phyloP scores from a whole-genome alignment of 2,329 filamentous ascomycete species.

The Phaeomoniella chlamydospora region DNA sequence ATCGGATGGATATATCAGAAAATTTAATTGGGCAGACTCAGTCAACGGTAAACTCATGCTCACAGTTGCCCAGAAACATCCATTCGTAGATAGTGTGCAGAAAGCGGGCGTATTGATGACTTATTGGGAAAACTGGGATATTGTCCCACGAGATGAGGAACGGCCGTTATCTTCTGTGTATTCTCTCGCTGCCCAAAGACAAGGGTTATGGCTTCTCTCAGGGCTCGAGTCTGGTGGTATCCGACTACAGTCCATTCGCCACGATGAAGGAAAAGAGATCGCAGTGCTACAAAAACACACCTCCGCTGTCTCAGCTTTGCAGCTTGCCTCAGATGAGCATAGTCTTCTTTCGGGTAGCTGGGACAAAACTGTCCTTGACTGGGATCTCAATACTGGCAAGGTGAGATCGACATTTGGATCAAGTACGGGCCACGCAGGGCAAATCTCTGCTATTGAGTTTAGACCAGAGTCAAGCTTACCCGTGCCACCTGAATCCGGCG shows the following conservation, averaged over 20 bases:
- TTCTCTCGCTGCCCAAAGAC: slow-evolving; percentile 77
- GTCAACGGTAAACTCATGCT: slow-evolving; percentile 88
- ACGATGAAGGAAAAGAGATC: slow-evolving; percentile 88
- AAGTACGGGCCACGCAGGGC: slow-evolving; percentile 59
- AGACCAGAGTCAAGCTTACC: slow-evolving; percentile 62
- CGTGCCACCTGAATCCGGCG: slow-evolving; percentile 57
- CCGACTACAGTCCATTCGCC: slow-evolving; percentile 81
- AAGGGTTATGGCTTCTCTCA: slow-evolving; percentile 81
- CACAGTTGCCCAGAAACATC: slow-evolving; percentile 89
- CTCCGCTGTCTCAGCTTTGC: slow-evolving; percentile 81
- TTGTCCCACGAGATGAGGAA: slow-evolving; percentile 34
- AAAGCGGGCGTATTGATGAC: slow-evolving; percentile 90
- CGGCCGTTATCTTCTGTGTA: slow-evolving; percentile 76
- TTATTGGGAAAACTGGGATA: slow-evolving; percentile 97
- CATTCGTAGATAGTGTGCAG: slow-evolving; percentile 92
- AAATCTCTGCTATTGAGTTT: slow-evolving; percentile 79
- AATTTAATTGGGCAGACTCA: slow-evolving; percentile 89
- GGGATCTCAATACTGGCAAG: slow-evolving; percentile 82
- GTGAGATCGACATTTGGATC: slow-evolving; percentile 62
- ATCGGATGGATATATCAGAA: slow-evolving; percentile 87
- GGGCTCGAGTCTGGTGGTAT: slow-evolving; percentile 84
- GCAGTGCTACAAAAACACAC: slow-evolving; percentile 67
- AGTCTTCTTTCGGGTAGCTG: slow-evolving; percentile 85
- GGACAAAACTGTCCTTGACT: slow-evolving; percentile 90
- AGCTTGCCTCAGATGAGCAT: slow-evolving; percentile 68